A percentile compares a stretch with the other conserved stretches of the same genome.
phyloP scores from a whole-genome alignment of 2,329 filamentous ascomycete species.

The Calonectria montana region DNA sequence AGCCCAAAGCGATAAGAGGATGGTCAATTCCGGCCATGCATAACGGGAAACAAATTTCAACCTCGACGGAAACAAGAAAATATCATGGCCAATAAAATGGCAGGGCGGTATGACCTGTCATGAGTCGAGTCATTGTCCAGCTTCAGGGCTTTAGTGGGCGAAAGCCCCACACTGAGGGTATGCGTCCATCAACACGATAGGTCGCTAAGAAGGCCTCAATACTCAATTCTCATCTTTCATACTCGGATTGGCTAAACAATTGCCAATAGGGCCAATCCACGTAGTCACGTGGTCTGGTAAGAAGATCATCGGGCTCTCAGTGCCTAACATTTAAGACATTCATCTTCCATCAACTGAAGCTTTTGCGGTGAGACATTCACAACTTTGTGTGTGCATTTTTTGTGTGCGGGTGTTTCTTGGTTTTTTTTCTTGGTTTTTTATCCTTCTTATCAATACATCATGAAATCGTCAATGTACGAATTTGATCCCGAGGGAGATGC shows the following conservation, averaged over 20 bases:
- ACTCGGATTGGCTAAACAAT: neutral
- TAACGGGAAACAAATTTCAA: neutral
- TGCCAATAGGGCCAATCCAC: conserved; percentile 5
- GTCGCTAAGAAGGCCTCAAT: neutral
- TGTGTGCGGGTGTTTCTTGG: neutral
- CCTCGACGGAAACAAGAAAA: neutral
- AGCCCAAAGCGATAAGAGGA: neutral
- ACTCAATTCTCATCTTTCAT: neutral
- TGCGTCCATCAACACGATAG: neutral
- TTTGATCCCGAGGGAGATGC: neutral
- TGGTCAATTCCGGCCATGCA: neutral
- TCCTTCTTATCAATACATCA: neutral
- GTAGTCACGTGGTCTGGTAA: neutral
- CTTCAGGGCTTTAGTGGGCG: neutral
- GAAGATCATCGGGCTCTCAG: neutral
- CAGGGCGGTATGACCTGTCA: neutral
- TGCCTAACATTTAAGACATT: neutral
- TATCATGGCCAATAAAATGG: neutral
- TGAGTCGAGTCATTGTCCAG: neutral
- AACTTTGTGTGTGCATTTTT: neutral
- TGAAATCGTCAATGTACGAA: neutral
- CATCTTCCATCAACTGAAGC: neutral
- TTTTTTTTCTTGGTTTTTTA: neutral
- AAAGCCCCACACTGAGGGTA: neutral
- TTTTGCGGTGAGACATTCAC: neutral